Evolutionary conservation across 371 early-diverging fungal species (phyloP), one percentile per base, ranked within the genome.

Genomic region (Mucor circinelloides): DNA sequence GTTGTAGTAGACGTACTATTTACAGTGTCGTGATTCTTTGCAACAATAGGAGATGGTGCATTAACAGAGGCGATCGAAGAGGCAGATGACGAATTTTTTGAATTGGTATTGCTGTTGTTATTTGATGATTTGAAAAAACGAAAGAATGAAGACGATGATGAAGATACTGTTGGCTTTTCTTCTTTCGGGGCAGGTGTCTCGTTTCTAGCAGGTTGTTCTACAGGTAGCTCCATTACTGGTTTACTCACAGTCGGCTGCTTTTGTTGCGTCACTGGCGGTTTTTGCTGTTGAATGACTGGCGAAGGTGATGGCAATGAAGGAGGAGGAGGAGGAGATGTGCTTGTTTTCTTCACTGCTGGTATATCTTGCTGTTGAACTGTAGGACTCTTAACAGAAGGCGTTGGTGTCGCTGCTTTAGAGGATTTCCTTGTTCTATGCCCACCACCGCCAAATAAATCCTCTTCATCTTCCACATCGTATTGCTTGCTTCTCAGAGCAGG

Each of bases 381-480:
- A 3, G 44, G 44, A 7, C 44, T 44, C 8, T 44, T 44, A n/a
- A 19, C 19, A 19, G 50, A 31, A 27, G 56, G 13, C 25, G 55
- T 21, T 10, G 60, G 8, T 54, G 56, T 13, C 9, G 54, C 15
- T 2, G 56, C 21, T 55, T 25, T 52, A 28, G 27, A 57, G 6
- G 27, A 19, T 12, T 57, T 57, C 28, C 30, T 48, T n/a, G 57
- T 34, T 27, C 60, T 40, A 17, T 31, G 38, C 10, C 66, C 66
- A 36, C 66, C 60, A 55, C 57, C 62, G 25, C 57, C 62, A 23
- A 50, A 46, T 27, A 27, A n/a, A 21, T 19, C 31, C 30, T 44
- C 67, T 44, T 31, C 34, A 30, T 28, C 68, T 68, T 42, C 77
- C 74, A 74, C 70, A 74, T 31, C 31, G 54, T 44, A 44, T 7